Percentiles rank a stretch among this genome's conserved stretches.
Evolutionary conservation across 2,329 filamentous ascomycete genomes (phyloP).

Genomic region (Arthrobotrys iridis): DNA sequence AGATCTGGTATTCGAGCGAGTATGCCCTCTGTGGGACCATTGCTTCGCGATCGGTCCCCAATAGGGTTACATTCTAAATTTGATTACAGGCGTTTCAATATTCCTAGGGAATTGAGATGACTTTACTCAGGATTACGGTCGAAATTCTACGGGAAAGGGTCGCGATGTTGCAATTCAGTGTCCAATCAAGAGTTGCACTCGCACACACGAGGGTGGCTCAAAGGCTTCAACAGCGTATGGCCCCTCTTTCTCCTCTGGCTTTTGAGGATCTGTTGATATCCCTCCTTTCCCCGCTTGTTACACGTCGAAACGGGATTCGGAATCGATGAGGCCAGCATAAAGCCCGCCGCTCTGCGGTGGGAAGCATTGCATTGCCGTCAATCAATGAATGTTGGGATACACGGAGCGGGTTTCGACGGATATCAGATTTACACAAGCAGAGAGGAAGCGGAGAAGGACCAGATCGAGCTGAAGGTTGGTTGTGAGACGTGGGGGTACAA

Average conservation of each 20-base stretch:
- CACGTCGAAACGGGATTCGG: constrained; percentile 26
- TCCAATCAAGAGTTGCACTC: constrained; percentile 10
- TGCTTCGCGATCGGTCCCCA: not conserved
- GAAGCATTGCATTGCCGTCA: constrained; percentile 36
- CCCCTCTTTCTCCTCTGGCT: not conserved
- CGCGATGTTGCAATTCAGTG: constrained; percentile 7
- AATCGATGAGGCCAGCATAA: constrained; percentile 24
- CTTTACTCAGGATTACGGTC: not conserved
- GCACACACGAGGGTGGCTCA: constrained; percentile 4
- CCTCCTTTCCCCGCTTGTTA: constrained; percentile 30
- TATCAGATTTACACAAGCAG: constrained; percentile 21
- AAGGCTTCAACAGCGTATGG: constrained; percentile 4
- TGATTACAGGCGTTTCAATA: constrained; percentile 11
- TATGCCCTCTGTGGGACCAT: constrained; percentile 15
- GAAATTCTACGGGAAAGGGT: not conserved
- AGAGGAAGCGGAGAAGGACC: constrained; percentile 9
- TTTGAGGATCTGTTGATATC: not conserved
- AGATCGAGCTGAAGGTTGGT: constrained; percentile 1
- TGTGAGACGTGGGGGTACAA: constrained; percentile 17
- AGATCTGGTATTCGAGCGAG: constrained; percentile 26
- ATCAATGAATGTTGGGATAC: constrained; percentile 6
- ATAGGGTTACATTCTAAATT: constrained; percentile 3
- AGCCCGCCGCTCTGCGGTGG: constrained; percentile 30
- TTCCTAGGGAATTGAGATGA: not conserved
- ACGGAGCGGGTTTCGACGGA: constrained; percentile 37